Conservation (phyloP, 2,329 filamentous ascomycete genomes). For the Monosporascus sp. region DNA sequence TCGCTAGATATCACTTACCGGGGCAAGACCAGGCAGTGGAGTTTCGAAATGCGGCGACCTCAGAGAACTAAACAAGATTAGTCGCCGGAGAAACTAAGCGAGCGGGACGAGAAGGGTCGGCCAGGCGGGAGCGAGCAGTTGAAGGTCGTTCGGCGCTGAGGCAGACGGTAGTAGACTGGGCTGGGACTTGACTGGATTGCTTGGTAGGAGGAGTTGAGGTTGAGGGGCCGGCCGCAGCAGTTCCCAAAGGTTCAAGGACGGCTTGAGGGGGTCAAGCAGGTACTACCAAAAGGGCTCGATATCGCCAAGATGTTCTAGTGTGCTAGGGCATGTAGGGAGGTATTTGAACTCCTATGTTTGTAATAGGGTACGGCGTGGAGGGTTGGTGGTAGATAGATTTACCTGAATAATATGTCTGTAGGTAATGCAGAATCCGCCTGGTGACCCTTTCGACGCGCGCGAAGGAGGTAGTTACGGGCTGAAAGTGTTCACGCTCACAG, state of each 20-base stretch:
- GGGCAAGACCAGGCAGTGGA: conserved; percentile 13
- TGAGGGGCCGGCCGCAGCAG: neutral
- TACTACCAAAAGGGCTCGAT: neutral
- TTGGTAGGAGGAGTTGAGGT: neutral
- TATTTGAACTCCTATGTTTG: too few species aligned
- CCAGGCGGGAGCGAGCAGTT: neutral
- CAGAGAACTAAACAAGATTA: neutral
- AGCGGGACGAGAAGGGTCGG: neutral
- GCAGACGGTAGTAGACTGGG: neutral
- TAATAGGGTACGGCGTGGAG: neutral
- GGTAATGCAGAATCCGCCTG: neutral
- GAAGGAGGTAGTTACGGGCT: neutral
- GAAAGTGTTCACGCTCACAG: neutral
- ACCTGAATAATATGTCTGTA: neutral
- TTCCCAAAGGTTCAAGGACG: neutral
- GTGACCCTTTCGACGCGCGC: neutral
- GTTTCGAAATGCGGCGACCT: neutral
- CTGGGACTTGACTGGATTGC: neutral
- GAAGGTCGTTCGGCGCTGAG: neutral
- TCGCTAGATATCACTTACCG: conserved; percentile 21
- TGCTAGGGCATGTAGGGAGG: neutral
- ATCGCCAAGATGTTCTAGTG: neutral
- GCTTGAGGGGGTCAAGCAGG: neutral
- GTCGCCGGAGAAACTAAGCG: neutral
- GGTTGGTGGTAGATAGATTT: neutral